Base-by-base conservation (phyloP, 306 rosid species). In the Trifolium dubium region DNA sequence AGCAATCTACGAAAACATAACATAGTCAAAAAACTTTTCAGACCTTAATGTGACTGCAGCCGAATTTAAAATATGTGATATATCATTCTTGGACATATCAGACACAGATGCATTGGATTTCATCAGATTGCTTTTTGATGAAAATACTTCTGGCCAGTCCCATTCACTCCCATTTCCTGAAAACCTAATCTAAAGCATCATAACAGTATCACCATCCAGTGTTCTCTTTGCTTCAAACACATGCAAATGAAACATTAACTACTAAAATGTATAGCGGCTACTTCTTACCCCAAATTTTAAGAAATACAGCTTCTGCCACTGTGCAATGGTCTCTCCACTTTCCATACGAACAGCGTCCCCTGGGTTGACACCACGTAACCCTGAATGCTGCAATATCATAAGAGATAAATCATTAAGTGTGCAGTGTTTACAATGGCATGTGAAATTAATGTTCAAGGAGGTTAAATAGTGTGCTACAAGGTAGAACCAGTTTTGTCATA, bases 101-200 rank as follows among this genome's bases (percentile, higher is more conserved):
- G 88, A 74, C 18, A 44, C 64, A 69, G 85, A 71, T 72, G 67
- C 74, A 62, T 80, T 73, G 78, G 81, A 82, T 80, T 78, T 85
- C 85, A 73, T 73, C 83, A 58, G 79, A 78, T 80, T 78, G 35
- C 87, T 75, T 80, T 81, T 73, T 68, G 85, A 70, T 75, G 95
- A 78, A 73, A 89, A 67, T 78, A 73, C 87, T 83, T 85, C 92
- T 43, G 95, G 92, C 92, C 95, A 89, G 86, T 82, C 95, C 95
- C 95, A 87, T 72, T 81, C 90, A 83, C 77, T 87, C 80, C 62
- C 88, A 74, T 89, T 82, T 72, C 80, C 92, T 13, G 79, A 85
- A 85, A 85, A 84, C 90, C 90, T 89, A 85, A 89, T 89, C 95
- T 89, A 89, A 89, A 89, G 87, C 95, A 89, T 78, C 86, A 87